These are phyloP conservation scores for Penicillium sp. DNA, from an alignment of 2,329 filamentous ascomycete genomes.

Conservation along the genomic window DNA sequence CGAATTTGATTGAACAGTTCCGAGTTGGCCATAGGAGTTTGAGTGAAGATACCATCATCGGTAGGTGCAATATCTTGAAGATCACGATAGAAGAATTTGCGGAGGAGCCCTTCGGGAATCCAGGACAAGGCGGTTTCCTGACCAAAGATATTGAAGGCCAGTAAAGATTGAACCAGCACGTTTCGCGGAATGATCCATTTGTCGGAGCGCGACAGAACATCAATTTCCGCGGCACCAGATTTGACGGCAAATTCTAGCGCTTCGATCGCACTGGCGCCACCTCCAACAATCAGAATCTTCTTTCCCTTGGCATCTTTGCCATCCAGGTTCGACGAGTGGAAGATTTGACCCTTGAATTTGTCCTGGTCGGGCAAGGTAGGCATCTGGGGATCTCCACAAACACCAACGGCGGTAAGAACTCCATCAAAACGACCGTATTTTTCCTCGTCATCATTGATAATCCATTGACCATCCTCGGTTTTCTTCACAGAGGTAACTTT, in stretches of 20 bases:
- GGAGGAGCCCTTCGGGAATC: conserved; percentile 75
- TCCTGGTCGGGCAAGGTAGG: conserved; percentile 70
- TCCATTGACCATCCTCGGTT: conserved; percentile 69
- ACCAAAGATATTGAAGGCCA: conserved; percentile 77
- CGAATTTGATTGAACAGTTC: conserved; percentile 77
- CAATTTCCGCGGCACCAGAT: conserved; percentile 66
- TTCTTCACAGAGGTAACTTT: conserved; percentile 69
- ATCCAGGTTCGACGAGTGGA: conserved; percentile 74
- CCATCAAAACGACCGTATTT: conserved; percentile 75
- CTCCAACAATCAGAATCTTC: conserved; percentile 73
- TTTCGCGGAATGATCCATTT: conserved; percentile 90
- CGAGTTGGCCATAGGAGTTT: conserved; percentile 85
- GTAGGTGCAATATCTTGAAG: conserved; percentile 71
- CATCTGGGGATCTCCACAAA: conserved; percentile 76
- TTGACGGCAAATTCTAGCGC: conserved; percentile 76
- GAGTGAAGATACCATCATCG: conserved; percentile 70
- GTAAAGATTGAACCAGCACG: conserved; percentile 68
- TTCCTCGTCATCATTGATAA: conserved; percentile 72
- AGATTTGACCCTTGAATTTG: conserved; percentile 69
- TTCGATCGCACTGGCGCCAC: conserved; percentile 79
- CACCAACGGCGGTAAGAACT: conserved; percentile 75
- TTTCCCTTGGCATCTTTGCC: conserved; percentile 73
- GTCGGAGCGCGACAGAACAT: conserved; percentile 73
- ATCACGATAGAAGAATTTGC: conserved; percentile 80
- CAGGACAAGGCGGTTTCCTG: conserved; percentile 74